phyloP scores from a whole-genome alignment of 371 early-diverging fungal species.

The Syncephalis plumigaleata region DNA sequence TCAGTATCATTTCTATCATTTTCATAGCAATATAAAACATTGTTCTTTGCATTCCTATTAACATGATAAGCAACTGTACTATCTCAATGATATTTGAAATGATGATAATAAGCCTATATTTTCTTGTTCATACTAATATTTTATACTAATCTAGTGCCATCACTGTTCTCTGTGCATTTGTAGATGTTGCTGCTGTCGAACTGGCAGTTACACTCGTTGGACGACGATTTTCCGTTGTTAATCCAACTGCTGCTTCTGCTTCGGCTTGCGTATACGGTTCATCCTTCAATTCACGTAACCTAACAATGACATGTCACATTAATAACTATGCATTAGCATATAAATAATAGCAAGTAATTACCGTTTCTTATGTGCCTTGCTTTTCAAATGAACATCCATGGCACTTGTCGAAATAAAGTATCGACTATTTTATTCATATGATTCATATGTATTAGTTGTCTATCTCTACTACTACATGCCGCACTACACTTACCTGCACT shows the following conservation, averaged over 20 bases:
- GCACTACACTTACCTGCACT: constrained; percentile 38
- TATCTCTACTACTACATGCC: not conserved
- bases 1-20: too few relatives aligned
- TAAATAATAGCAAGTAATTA: not conserved
- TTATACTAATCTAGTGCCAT: too few relatives aligned
- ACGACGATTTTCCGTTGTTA: constrained; percentile 13
- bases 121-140: too few relatives aligned
- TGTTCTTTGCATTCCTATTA: too few relatives aligned
- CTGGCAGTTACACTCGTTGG: too few relatives aligned
- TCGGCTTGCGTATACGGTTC: constrained; percentile 79
- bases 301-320: not conserved
- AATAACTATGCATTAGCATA: too few relatives aligned
- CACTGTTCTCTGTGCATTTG: too few relatives aligned
- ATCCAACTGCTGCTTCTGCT: constrained; percentile 63
- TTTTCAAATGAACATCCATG: constrained; percentile 18
- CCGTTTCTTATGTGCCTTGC: constrained; percentile 27
- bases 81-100: too few relatives aligned
- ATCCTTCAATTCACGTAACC: constrained; percentile 60
- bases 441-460: not conserved
- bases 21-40: too few relatives aligned
- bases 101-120: too few relatives aligned
- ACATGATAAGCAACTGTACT: too few relatives aligned
- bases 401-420: constrained; percentile 22
- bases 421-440: constrained; percentile 11
- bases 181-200: too few relatives aligned